Conservation (phyloP, 305 asterid species). For the Fraxinus nigra region DNA sequence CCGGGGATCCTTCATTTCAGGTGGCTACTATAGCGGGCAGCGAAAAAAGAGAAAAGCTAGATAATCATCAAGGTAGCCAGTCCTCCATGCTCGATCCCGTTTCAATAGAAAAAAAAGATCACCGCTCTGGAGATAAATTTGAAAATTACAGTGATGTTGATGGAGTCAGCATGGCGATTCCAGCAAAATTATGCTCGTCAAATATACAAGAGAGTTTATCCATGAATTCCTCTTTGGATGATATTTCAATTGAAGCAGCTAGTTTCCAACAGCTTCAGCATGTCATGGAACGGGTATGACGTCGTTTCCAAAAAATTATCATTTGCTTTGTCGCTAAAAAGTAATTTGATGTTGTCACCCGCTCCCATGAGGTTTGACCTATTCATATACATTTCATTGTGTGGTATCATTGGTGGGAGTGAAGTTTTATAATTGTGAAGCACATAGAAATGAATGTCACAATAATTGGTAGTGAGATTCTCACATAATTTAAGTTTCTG, state of each 20-base stretch:
- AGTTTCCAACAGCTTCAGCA: slow-evolving; percentile 89
- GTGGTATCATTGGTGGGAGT: background rate
- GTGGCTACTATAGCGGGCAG: slow-evolving; percentile 33
- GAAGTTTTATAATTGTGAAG: background rate
- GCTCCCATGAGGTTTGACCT: background rate
- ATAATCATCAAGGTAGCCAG: slow-evolving; percentile 30
- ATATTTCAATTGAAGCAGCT: slow-evolving; percentile 66
- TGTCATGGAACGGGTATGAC: slow-evolving; percentile 70
- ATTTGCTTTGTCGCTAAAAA: background rate
- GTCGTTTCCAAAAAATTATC: background rate
- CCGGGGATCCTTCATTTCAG: slow-evolving; percentile 33
- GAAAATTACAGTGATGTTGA: slow-evolving; percentile 41
- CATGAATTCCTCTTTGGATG: slow-evolving; percentile 49
- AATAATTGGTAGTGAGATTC: background rate
- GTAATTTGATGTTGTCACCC: background rate
- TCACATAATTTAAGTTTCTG: background rate
- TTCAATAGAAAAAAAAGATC: slow-evolving; percentile 31
- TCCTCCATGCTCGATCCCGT: slow-evolving; percentile 34
- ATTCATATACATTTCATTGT: background rate
- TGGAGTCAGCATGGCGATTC: slow-evolving; percentile 35
- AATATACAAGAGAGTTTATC: slow-evolving; percentile 52
- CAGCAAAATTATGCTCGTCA: slow-evolving; percentile 59
- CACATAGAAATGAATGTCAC: background rate
- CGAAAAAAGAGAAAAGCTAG: slow-evolving; percentile 33
- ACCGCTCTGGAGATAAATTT: slow-evolving; percentile 33